These are phyloP conservation scores for Cutaneotrichosporon dermatis DNA, from an alignment of 1,284 basidiomycete species.

Conservation along the genomic window DNA sequence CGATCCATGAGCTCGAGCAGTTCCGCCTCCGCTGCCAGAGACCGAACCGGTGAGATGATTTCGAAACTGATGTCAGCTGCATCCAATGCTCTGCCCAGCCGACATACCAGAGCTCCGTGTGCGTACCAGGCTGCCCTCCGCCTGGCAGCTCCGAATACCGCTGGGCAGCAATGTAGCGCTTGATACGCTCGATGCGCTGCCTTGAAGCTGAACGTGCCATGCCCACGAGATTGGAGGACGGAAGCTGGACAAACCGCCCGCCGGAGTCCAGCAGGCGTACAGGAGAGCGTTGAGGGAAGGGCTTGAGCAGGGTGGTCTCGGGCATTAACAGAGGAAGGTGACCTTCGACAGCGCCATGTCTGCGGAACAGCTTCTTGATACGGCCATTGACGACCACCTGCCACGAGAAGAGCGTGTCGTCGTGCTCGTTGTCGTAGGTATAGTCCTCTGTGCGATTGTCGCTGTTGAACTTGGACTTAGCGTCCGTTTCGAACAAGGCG, in stretches of 20 bases:
- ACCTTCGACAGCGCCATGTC: slow-evolving; percentile 80
- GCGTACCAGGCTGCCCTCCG: slow-evolving; percentile 43
- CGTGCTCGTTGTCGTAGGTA: slow-evolving; percentile 75
- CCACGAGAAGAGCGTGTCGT: slow-evolving; percentile 54
- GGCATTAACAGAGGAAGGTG: slow-evolving; percentile 80
- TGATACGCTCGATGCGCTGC: slow-evolving; percentile 70
- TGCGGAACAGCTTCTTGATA: slow-evolving; percentile 68
- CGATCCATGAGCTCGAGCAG: slow-evolving; percentile 47
- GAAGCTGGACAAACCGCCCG: slow-evolving; percentile 74
- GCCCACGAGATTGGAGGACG: slow-evolving; percentile 69
- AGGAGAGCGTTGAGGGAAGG: slow-evolving; percentile 59
- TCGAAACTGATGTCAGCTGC: slow-evolving; percentile 38
- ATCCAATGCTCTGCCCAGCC: too few species aligned
- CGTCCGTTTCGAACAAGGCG: slow-evolving; percentile 34
- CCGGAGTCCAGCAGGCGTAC: slow-evolving; percentile 74
- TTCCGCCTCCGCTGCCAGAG: slow-evolving; percentile 47
- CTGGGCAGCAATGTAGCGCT: slow-evolving; percentile 78
- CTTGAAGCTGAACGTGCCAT: slow-evolving; percentile 82
- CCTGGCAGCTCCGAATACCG: slow-evolving; percentile 53
- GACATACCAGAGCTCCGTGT: slow-evolving; percentile 41
- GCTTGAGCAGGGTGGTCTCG: slow-evolving; percentile 54
- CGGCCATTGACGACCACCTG: slow-evolving; percentile 63
- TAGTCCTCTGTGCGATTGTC: slow-evolving; percentile 63
- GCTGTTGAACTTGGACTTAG: slow-evolving; percentile 55
- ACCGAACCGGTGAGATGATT: slow-evolving; percentile 46